Base-by-base conservation (phyloP, 768 basidiomycete genomes). In the Trametes villosa region DNA sequence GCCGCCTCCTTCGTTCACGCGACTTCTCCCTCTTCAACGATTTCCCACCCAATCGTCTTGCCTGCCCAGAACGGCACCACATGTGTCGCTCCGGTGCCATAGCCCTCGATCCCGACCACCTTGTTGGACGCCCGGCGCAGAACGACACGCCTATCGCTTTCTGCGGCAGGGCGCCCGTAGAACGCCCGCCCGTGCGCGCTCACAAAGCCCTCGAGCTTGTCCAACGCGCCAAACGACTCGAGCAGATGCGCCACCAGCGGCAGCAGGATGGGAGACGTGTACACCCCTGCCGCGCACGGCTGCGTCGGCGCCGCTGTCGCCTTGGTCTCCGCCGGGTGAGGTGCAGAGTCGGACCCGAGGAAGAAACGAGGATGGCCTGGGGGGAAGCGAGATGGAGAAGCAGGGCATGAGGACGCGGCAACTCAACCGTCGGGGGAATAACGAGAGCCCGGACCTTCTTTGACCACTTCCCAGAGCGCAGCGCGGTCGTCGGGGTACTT, bases 331-430 rank as follows among this genome's bases (percentile, higher is more conserved):
- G 82, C 81, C 5, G 91, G 87, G 74, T 99, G 97, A 40, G 97
- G 97, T 1, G 97, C 97, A 29, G 92, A 94, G 75, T 99, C 97
- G 18, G 93, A 96, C 20, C 97, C 97, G 56, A 99, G 81, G 84
- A 99, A 99, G 76, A 99, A 99, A 48, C 92, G 87, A 4, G 94
- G 89, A 74, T 96, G 91, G 4, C 96, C 96, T 86, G 66, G 12
- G n/a, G 18, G 33, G 13, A 31, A 40, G 61, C 20, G 27, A 33
- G 30, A 38, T 7, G 11, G 41, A 31, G 33, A n/a, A 7, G 9
- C 20, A 26, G 4, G 1, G 36, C 42, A 40, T 24, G 56, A 54
- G 38, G 18, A 49, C 33, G 60, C 48, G 49, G 47, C 40, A 46
- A 51, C 38, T n/a, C 51, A 36, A 9, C 33, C 46, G 44, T 24